Base-by-base conservation (phyloP, 768 basidiomycete genomes). In the Cystofilobasidium capitatum region DNA sequence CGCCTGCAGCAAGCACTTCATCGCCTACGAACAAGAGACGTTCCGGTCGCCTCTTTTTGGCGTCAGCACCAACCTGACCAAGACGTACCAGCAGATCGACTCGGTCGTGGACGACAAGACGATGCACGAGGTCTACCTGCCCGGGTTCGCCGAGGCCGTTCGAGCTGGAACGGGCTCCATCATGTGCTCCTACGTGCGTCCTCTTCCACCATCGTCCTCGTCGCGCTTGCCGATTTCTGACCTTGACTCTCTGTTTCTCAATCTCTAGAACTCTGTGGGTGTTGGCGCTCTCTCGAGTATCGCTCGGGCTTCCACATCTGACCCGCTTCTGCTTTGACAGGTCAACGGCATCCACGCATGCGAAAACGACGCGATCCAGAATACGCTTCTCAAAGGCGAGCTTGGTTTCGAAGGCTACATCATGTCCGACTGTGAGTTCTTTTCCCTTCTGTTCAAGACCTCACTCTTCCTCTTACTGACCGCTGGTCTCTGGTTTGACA, bases 331-430 rank as follows among this genome's bases (percentile, higher is more conserved):
- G n/a, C n/a, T n/a, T n/a, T n/a, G n/a, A n/a, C n/a, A n/a, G 37
- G 73, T 78, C 70, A 77, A 78, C 66, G 76, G 77, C 12, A 77
- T 76, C 3, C 72, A 75, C 47, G 72, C 76, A 9, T 77, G 76
- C 61, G 71, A 74, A 47, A 78, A 75, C 67, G 67, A 71, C 37
- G 65, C 73, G 37, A 70, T 73, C 9, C 71, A 74, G 51, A 79
- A 77, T 67, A 61, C 70, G 24, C 63, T 77, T 4, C 64, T 79
- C 58, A 79, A 79, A 71, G 71, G 68, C 12, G 76, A 76, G 57
- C 68, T 77, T 10, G 58, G 45, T 22, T 64, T 64, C 45, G 45
- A 63, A 35, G 62, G 60, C 40, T 22, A 44, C 44, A 47, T 63
- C 20, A 44, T 45, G 31, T 26, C 35, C n/a, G 35, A 47, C 62